These are phyloP conservation scores for Cladochytrium replicatum DNA, from an alignment of 192 early-diverging fungal species.

Conservation along the genomic window DNA sequence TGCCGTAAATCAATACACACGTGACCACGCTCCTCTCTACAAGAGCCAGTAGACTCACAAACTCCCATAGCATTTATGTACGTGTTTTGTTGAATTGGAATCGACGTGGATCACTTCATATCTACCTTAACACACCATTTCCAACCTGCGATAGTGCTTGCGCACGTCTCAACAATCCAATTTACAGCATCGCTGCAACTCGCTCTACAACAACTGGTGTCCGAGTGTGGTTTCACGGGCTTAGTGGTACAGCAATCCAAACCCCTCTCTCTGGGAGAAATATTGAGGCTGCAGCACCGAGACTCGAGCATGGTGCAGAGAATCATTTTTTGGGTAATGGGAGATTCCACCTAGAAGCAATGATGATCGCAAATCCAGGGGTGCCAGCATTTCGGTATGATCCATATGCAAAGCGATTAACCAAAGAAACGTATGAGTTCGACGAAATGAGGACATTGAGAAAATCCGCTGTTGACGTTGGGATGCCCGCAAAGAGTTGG, in stretches of 20 bases:
- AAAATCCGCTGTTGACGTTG: constrained; percentile 74
- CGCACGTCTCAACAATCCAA: constrained; percentile 89
- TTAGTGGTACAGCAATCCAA: constrained; percentile 92
- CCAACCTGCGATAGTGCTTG: constrained; percentile 52
- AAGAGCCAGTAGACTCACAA: too few relatives aligned
- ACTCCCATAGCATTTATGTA: too few relatives aligned
- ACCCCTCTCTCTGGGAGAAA: constrained; percentile 90
- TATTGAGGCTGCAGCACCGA: constrained; percentile 88
- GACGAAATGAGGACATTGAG: constrained; percentile 81
- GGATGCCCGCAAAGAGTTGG: constrained; percentile 60
- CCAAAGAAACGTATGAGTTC: constrained; percentile 89
- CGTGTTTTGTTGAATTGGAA: constrained; percentile 97
- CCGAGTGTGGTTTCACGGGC: too few relatives aligned
- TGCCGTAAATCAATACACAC: too few relatives aligned
- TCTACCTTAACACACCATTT: constrained; percentile 82
- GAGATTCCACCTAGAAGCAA: constrained; percentile 94
- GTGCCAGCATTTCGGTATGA: constrained; percentile 89
- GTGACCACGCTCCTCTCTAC: too few relatives aligned
- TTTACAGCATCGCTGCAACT: constrained; percentile 86
- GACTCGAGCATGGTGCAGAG: too few relatives aligned
- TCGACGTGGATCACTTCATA: constrained; percentile 88
- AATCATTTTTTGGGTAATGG: constrained; percentile 73
- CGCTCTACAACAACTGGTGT: constrained; percentile 39
- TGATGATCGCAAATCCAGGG: constrained; percentile 95
- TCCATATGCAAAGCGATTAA: constrained; percentile 87